phyloP scores from a whole-genome alignment of 2,329 filamentous ascomycete genomes.

The Fusarium multiceps region DNA sequence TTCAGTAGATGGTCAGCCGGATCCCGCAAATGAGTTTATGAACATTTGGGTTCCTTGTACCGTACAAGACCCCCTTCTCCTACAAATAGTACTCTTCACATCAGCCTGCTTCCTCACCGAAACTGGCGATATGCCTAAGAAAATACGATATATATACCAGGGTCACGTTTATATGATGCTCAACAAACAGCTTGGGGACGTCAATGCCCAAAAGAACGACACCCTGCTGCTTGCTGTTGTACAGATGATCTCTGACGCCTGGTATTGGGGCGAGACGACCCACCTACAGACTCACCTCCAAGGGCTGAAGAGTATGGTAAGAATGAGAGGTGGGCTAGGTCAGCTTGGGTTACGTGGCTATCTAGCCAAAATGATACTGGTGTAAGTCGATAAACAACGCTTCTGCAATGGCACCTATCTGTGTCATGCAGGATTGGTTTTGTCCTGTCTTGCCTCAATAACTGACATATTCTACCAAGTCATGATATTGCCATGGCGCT shows the following conservation, averaged over 20 bases:
- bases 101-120: constrained; percentile 64
- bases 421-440: neutral
- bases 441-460: neutral
- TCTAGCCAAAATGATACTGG: constrained; percentile 60
- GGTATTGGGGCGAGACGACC: constrained; percentile 63
- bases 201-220: constrained; percentile 55
- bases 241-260: constrained; percentile 63
- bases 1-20: constrained; percentile 61
- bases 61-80: constrained; percentile 61
- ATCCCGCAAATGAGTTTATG: constrained; percentile 58
- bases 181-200: constrained; percentile 58
- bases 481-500: constrained; percentile 61
- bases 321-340: constrained; percentile 58
- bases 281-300: constrained; percentile 60
- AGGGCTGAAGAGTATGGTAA: constrained; percentile 62
- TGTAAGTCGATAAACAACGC: constrained; percentile 51
- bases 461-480: constrained; percentile 47
- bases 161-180: constrained; percentile 58
- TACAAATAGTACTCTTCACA: constrained; percentile 62
- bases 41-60: constrained; percentile 61
- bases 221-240: constrained; percentile 60
- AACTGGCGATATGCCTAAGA: constrained; percentile 59
- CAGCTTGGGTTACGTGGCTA: constrained; percentile 60
- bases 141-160: constrained; percentile 57
- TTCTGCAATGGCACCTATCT: too few species aligned